Base-by-base conservation (phyloP, 805 yeast species). In the Yarrowia sp. region DNA sequence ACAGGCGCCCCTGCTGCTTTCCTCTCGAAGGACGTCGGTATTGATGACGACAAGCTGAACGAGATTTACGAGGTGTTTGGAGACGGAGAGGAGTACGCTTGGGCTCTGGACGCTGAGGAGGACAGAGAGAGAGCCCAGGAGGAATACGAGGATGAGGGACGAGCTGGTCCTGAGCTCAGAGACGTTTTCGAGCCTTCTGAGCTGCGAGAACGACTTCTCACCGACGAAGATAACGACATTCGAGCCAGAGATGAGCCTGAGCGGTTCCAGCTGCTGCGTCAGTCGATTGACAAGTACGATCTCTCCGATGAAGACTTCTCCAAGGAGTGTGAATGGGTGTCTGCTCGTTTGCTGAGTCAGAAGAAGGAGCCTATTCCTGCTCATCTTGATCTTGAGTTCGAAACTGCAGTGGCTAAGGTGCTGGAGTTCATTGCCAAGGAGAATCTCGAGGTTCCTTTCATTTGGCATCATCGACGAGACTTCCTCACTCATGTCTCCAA, bases 171-270 rank as follows among this genome's bases (percentile, higher is more conserved):
- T 7, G 85, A 89, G 11, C 80, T 95, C 68, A 87, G 89, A 69
- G 97, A 95, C 72, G 96, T 95, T 39, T 95, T 95, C 72, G 99
- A 95, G 79, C 92, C 92, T 67, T 88, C 92, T 65, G 99, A 95
- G 78, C 83, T 95, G 72, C 88, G 90, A 71, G 96, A 90, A 68
- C 86, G 93, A 66, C 84, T 95, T 84, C 84, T 95, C 71, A 95
- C 99, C 0, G 96, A 90, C 66, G 92, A 85, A 70, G 99, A 95
- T 77, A 92, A 93, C 78, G 78, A 83, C 22, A 91, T 95, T 68
- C 86, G 98, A 74, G 84, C 87, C 65, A 84, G 87, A 7, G 99
- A 95, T 76, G 77, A 90, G 55, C 99, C 99, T 13, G 99, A 95
- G 77, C 84, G 99, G 71, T 95, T 76, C 75, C 99, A 95, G 77